Conservation (phyloP, 2,329 filamentous ascomycete genomes). For the Penicillium hordei region DNA sequence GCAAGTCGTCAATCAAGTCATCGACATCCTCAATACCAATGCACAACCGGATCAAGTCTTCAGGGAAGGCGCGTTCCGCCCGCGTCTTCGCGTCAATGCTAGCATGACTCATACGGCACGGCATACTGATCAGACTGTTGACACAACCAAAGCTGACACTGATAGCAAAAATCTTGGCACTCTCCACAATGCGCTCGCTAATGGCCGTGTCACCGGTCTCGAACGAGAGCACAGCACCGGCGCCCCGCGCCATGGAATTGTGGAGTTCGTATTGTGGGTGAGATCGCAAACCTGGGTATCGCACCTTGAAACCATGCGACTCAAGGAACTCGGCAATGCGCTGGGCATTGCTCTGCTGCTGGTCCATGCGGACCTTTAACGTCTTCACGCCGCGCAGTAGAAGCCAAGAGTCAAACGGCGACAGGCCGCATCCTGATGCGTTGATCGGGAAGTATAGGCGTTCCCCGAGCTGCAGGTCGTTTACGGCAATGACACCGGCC, state of each 20-base stretch:
- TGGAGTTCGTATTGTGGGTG: slow-evolving; percentile 97
- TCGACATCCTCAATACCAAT: slow-evolving; percentile 93
- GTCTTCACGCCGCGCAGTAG: slow-evolving; percentile 96
- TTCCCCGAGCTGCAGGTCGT: slow-evolving; percentile 77
- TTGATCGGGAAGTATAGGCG: slow-evolving; percentile 97
- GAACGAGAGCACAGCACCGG: slow-evolving; percentile 91
- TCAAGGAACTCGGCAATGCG: slow-evolving; percentile 91
- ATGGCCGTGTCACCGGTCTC: slow-evolving; percentile 84
- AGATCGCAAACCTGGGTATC: slow-evolving; percentile 89
- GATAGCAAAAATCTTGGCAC: slow-evolving; percentile 87
- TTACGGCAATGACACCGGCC: slow-evolving; percentile 93
- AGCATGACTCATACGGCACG: slow-evolving; percentile 98
- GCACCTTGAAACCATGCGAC: slow-evolving; percentile 84
- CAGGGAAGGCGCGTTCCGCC: slow-evolving; percentile 84
- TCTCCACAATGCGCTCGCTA: slow-evolving; percentile 91
- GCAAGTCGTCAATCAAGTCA: slow-evolving; percentile 90
- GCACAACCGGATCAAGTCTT: slow-evolving; percentile 93
- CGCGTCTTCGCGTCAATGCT: slow-evolving; percentile 96
- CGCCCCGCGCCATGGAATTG: slow-evolving; percentile 90
- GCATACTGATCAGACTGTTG: slow-evolving; percentile 98
- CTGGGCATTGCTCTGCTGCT: slow-evolving; percentile 91
- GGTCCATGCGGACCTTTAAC: slow-evolving; percentile 95
- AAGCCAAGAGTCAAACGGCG: slow-evolving; percentile 94
- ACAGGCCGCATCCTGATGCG: slow-evolving; percentile 86
- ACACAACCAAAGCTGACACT: slow-evolving; percentile 98